phyloP scores from a whole-genome alignment of 1,284 basidiomycete species.

The Anthracocystis setariae region DNA sequence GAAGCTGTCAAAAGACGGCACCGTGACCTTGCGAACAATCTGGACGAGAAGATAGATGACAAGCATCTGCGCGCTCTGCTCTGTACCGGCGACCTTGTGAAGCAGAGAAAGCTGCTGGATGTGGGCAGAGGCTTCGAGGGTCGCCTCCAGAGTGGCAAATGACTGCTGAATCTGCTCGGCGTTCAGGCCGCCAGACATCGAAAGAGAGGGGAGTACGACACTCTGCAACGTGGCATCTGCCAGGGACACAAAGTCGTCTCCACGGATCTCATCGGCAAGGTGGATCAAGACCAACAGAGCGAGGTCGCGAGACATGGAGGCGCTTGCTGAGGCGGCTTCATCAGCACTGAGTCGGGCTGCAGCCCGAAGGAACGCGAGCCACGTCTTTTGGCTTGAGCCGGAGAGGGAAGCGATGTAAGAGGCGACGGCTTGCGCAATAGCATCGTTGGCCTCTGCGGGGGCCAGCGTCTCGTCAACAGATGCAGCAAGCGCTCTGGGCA shows the following conservation, averaged over 20 bases:
- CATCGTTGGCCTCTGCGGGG: conserved; percentile 22
- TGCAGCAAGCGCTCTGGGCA: conserved; percentile 13
- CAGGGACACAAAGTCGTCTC: conserved; percentile 18
- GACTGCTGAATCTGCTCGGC: conserved; percentile 21
- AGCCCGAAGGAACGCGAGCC: conserved; percentile 26
- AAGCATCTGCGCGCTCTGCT: conserved; percentile 24
- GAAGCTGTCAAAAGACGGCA: conserved; percentile 32
- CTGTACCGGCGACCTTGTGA: conserved; percentile 21
- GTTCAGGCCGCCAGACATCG: conserved; percentile 8
- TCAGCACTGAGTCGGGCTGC: conserved; percentile 5
- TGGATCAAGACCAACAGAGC: conserved; percentile 31
- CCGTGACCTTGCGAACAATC: conserved; percentile 23
- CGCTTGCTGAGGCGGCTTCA: conserved; percentile 1
- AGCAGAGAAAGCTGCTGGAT: conserved; percentile 16
- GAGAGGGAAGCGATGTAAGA: conserved; percentile 7
- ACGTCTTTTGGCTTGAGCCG: conserved; percentile 8
- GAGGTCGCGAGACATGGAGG: conserved; percentile 31
- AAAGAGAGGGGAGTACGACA: conserved; percentile 22
- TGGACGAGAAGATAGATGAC: conserved; percentile 31
- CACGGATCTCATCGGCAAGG: conserved; percentile 13
- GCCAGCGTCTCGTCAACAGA: conserved; percentile 6
- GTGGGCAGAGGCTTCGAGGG: conserved; percentile 25
- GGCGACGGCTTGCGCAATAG: conserved; percentile 16
- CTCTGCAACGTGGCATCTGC: conserved; percentile 11
- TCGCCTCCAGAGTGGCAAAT: conserved; percentile 10